Percentiles rank a stretch among this genome's conserved stretches.
Conservation (phyloP, 2,329 filamentous ascomycete genomes). For the Pseudocercospora crystallina region DNA sequence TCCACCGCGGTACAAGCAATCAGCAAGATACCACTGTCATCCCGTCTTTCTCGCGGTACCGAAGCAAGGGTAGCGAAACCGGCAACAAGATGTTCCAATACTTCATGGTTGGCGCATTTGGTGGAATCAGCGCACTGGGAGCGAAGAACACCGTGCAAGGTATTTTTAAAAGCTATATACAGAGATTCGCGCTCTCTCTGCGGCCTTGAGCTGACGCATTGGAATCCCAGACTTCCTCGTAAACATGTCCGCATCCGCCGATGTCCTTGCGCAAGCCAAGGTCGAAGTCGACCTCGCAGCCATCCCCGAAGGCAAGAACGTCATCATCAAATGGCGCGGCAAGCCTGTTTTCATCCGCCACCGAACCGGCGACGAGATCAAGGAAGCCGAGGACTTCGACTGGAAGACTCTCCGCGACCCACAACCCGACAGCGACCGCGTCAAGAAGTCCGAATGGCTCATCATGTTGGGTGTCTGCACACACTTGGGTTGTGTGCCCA, state of each 20-base stretch:
- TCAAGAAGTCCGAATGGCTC: slow-evolving; percentile 98
- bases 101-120: slow-evolving; percentile 98
- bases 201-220: slow-evolving; percentile 14
- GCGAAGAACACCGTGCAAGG: slow-evolving; percentile 98
- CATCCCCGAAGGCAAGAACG: slow-evolving; percentile 99
- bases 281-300: slow-evolving; percentile 90
- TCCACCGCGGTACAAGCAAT: slow-evolving; percentile 45
- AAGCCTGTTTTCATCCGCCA: slow-evolving; percentile 99
- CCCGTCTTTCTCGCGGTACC: slow-evolving; percentile 87
- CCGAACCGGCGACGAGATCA: slow-evolving; percentile 89
- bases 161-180: slow-evolving; percentile 50
- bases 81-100: slow-evolving; percentile 89
- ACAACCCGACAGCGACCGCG: slow-evolving; percentile 84
- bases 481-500: slow-evolving; percentile 97
- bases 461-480: slow-evolving; percentile 99
- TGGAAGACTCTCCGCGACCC: slow-evolving; percentile 84
- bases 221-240: slow-evolving; percentile 82
- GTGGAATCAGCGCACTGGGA: slow-evolving; percentile 84
- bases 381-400: slow-evolving; percentile 87
- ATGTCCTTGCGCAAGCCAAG: slow-evolving; percentile 98
- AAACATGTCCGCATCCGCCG: slow-evolving; percentile 99
- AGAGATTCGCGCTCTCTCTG: neutral
- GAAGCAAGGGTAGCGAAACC: slow-evolving; percentile 65
- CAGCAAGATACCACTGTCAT: slow-evolving; percentile 64
- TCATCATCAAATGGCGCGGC: slow-evolving; percentile 99